Conservation (phyloP, 2,329 filamentous ascomycete genomes). For the Aspergillus novofumigatus region DNA sequence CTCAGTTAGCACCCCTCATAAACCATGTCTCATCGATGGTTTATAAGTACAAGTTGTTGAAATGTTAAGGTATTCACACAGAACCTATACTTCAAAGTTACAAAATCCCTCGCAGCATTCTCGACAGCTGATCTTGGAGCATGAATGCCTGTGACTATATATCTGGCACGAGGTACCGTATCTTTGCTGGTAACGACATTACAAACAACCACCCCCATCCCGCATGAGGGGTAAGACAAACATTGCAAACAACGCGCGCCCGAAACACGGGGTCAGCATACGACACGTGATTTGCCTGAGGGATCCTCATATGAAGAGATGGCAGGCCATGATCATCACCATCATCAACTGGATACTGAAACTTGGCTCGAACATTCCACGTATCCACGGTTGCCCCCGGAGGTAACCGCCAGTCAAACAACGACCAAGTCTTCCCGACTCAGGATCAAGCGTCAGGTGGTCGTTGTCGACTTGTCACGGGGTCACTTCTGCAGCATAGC, state of each 20-base stretch:
- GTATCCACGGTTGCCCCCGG: not conserved
- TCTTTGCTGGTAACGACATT: not conserved
- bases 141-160: not conserved
- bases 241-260: constrained; percentile 7
- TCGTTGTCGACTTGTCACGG: constrained; percentile 1
- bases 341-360: not conserved
- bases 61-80: not conserved
- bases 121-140: not conserved
- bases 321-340: not conserved
- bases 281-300: constrained; percentile 12
- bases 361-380: not conserved
- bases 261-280: constrained; percentile 3
- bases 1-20: not conserved
- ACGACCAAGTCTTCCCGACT: not conserved
- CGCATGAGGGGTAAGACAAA: constrained; percentile 17
- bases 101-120: not conserved
- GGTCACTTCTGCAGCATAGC: constrained; percentile 4
- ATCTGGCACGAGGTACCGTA: not conserved
- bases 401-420: constrained; percentile 3
- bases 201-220: not conserved
- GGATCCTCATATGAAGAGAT: not conserved
- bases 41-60: not conserved
- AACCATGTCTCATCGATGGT: not conserved
- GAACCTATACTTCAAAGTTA: not conserved
- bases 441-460: constrained; percentile 4